Evolutionary conservation across 805 yeast genomes (phyloP).

Genomic region (Cyberlindnera maritima): DNA sequence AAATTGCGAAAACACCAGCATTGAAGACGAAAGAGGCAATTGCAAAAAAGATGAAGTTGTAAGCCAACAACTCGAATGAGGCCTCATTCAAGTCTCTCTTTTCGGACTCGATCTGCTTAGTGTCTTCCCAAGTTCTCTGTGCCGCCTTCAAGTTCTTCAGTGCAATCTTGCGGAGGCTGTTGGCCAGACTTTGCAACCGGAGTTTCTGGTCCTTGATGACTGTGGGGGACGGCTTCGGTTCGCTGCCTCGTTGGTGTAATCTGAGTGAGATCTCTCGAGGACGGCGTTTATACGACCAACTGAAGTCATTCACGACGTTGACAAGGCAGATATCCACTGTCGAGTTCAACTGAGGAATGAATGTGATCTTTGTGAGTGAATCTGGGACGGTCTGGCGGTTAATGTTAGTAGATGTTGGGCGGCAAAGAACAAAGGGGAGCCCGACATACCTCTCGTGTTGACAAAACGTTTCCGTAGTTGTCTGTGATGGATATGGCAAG

Average conservation of each 20-base stretch:
- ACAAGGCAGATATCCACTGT: conserved; percentile 29
- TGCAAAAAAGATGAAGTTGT: conserved; percentile 12
- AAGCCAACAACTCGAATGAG: conserved; percentile 10
- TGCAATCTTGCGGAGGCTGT: not conserved
- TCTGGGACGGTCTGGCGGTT: conserved; percentile 11
- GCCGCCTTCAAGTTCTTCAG: not conserved
- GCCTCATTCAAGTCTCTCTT: conserved; percentile 22
- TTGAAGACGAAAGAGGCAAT: conserved; percentile 16
- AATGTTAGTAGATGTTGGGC: conserved; percentile 2
- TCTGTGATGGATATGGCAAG: conserved; percentile 13
- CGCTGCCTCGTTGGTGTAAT: conserved; percentile 3
- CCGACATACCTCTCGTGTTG: conserved; percentile 11
- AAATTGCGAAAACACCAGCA: conserved; percentile 3
- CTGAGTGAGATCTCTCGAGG: conserved; percentile 5
- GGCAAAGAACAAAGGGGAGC: not conserved
- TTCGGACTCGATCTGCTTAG: not conserved
- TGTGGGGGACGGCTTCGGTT: not conserved
- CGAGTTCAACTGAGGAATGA: conserved; percentile 12
- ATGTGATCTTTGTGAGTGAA: conserved; percentile 6
- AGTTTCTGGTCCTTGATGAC: not conserved
- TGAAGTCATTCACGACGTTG: conserved; percentile 31
- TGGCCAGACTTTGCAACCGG: not conserved
- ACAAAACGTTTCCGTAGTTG: conserved; percentile 9
- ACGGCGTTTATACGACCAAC: conserved; percentile 32
- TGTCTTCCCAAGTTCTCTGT: not conserved